Evolutionary conservation across 176 grass and related monocot genomes (phyloP).

Genomic region (Dendrocalamus sinicus): DNA sequence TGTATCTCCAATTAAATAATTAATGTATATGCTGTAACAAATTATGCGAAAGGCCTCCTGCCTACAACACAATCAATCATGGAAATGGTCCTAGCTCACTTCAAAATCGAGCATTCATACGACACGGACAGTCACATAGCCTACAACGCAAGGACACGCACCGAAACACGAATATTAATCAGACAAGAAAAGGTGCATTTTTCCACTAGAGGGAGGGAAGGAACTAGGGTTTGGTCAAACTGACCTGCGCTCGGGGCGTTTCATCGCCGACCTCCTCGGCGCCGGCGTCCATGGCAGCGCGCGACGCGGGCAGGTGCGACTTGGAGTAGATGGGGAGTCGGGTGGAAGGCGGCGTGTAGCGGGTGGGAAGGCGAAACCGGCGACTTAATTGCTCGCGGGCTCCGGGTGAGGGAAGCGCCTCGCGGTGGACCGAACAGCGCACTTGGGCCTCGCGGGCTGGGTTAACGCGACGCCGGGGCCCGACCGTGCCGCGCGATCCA

Average conservation of each 20-base stretch:
- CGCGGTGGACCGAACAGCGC: not conserved
- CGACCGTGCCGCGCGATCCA: not conserved
- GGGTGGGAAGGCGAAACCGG: constrained; percentile 13
- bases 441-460: not conserved
- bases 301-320: not conserved
- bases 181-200: not conserved
- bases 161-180: not conserved
- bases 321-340: constrained; percentile 10
- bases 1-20: not conserved
- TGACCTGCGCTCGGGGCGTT: constrained; percentile 1
- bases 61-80: not conserved
- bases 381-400: not conserved
- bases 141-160: not conserved
- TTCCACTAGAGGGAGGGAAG: not conserved
- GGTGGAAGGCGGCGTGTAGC: constrained; percentile 37
- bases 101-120: not conserved
- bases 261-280: not conserved
- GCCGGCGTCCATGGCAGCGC: constrained; percentile 21
- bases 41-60: not conserved
- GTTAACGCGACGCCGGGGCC: too few relatives aligned
- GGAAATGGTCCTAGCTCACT: not conserved
- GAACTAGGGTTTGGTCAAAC: constrained; percentile 33
- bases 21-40: not conserved
- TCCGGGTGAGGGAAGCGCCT: not conserved
- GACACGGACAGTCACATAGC: not conserved